Conservation (phyloP, 768 basidiomycete genomes). For the Russula sp. region DNA sequence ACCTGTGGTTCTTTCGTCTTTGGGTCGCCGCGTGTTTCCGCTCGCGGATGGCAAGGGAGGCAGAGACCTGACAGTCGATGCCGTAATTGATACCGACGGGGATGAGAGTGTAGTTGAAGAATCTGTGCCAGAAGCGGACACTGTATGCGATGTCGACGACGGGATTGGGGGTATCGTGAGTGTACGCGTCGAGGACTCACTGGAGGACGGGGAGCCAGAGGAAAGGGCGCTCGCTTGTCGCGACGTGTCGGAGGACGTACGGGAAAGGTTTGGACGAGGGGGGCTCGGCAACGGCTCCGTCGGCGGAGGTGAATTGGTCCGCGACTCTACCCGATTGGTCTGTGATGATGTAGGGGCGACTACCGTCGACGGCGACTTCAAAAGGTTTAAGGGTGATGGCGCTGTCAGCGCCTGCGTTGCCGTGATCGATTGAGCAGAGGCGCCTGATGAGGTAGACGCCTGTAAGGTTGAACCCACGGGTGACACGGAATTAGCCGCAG, state of each 20-base stretch:
- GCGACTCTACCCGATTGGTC: conserved; percentile 13
- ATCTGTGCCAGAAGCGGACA: conserved; percentile 5
- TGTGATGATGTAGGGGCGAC: conserved; percentile 4
- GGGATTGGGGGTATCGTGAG: conserved; percentile 13
- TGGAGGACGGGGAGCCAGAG: conserved; percentile 23
- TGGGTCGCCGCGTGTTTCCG: conserved; percentile 14
- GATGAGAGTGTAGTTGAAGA: conserved; percentile 7
- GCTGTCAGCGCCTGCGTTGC: conserved; percentile 9
- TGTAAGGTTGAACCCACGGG: conserved; percentile 8
- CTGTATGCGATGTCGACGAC: conserved; percentile 9
- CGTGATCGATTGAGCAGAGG: conserved; percentile 14
- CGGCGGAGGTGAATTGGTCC: conserved; percentile 11
- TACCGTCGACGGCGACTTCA: conserved; percentile 24
- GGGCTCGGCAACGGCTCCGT: conserved; percentile 14
- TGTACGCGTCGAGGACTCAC: conserved; percentile 24
- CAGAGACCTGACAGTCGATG: conserved; percentile 8
- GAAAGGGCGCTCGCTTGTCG: conserved; percentile 8
- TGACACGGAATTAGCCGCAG: conserved; percentile 5
- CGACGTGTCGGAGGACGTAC: conserved; percentile 16
- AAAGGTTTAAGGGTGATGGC: conserved; percentile 24
- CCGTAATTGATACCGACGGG: not conserved
- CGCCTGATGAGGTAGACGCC: conserved; percentile 9
- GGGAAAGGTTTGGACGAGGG: conserved; percentile 17
- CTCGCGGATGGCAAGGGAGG: not conserved
- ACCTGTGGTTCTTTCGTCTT: conserved; percentile 1